Conservation (phyloP, 805 yeast genomes). For the Metschnikowia aberdeeniae region DNA sequence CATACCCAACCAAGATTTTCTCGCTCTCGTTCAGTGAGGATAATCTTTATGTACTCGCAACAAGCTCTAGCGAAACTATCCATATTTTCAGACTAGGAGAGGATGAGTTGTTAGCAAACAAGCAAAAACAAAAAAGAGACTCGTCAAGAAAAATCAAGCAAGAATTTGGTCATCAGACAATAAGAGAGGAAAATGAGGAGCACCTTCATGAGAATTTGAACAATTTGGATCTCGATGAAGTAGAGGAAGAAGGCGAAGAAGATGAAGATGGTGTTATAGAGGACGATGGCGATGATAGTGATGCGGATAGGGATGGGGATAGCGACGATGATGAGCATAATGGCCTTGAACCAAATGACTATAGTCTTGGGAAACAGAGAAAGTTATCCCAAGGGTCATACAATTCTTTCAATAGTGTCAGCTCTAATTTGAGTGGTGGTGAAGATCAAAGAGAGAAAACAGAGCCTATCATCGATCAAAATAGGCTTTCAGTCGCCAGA, state of each 20-base stretch:
- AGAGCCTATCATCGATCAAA: conserved; percentile 69
- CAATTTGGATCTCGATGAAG: conserved; percentile 17
- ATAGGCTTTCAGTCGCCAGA: conserved; percentile 69
- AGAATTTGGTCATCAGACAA: conserved; percentile 21
- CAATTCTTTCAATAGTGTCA: conserved; percentile 31
- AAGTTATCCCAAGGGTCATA: conserved; percentile 38
- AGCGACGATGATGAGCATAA: conserved; percentile 18
- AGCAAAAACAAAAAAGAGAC: conserved; percentile 29
- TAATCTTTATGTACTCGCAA: conserved; percentile 69
- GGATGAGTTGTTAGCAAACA: conserved; percentile 38
- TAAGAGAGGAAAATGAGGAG: conserved; percentile 21
- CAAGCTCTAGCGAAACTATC: conserved; percentile 86
- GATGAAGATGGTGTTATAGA: conserved; percentile 19
- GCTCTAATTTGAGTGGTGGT: conserved; percentile 23
- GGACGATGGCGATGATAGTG: conserved; percentile 23
- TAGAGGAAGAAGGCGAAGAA: conserved; percentile 20
- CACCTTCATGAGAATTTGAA: conserved; percentile 2
- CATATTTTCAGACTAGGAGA: conserved; percentile 80
- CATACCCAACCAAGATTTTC: conserved; percentile 76
- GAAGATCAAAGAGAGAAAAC: conserved; percentile 21
- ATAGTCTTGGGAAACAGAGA: conserved; percentile 23
- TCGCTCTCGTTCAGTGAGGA: conserved; percentile 73
- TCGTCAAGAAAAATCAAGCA: conserved; percentile 9
- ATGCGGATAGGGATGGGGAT: conserved; percentile 27
- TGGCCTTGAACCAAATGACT: conserved; percentile 19